Conservation (phyloP, 2,329 filamentous ascomycete species). For the Dendrostoma leiphaemia region DNA sequence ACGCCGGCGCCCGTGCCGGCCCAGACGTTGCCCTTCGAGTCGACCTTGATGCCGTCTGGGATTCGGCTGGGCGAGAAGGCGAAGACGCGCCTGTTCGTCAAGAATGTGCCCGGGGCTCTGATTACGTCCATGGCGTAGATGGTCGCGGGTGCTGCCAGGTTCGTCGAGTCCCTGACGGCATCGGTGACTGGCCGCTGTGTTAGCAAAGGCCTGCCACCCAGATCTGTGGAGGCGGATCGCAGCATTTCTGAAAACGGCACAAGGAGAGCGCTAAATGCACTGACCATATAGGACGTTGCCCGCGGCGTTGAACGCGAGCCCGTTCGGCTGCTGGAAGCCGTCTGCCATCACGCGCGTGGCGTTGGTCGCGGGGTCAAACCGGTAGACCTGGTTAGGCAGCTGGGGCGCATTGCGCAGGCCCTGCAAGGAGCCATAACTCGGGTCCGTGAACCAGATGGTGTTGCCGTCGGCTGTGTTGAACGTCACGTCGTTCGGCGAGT, state of each 20-base stretch:
- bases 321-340: conserved; percentile 45
- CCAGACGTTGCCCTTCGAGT: conserved; percentile 16
- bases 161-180: background rate
- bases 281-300: conserved; percentile 36
- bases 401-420: conserved; percentile 40
- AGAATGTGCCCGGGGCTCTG: background rate
- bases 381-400: conserved; percentile 47
- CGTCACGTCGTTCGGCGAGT: conserved; percentile 47
- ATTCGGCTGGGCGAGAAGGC: conserved; percentile 14
- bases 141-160: conserved; percentile 9
- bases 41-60: conserved; percentile 15
- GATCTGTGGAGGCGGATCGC: no score
- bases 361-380: conserved; percentile 38
- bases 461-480: conserved; percentile 33
- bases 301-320: conserved; percentile 42
- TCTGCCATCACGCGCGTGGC: conserved; percentile 44
- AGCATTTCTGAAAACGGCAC: background rate
- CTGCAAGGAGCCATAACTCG: conserved; percentile 45
- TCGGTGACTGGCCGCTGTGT: background rate
- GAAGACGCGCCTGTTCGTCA: conserved; percentile 14
- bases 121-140: conserved; percentile 14
- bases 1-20: conserved; percentile 11
- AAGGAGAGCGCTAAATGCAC: background rate
- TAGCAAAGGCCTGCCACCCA: no score
- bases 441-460: conserved; percentile 49